Conservation (phyloP, 306 rosid genomes). For the Fragaria nilgerrensis region DNA sequence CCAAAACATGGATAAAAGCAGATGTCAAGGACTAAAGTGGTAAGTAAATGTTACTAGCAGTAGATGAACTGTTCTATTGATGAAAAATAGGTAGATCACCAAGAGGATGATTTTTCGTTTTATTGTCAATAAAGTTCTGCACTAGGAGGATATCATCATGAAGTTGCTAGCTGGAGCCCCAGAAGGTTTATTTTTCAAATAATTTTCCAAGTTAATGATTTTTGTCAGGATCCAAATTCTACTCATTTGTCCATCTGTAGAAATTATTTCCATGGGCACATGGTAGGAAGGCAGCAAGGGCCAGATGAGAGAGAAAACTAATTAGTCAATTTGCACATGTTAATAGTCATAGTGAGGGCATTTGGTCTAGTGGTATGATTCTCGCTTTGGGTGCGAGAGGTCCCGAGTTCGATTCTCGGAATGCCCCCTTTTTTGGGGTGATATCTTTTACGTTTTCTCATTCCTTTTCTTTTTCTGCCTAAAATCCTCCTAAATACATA, state of each 20-base stretch:
- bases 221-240: not conserved
- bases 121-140: not conserved
- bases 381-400: constrained; percentile 65
- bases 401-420: constrained; percentile 46
- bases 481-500: not conserved
- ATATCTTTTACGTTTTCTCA: too few relatives aligned
- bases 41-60: not conserved
- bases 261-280: not conserved
- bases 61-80: not conserved
- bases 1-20: not conserved
- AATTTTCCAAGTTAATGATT: not conserved
- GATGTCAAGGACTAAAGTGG: not conserved
- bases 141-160: constrained; percentile 14
- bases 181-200: not conserved
- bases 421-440: constrained; percentile 3
- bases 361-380: constrained; percentile 54
- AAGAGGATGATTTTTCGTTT: not conserved
- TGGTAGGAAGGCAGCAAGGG: not conserved
- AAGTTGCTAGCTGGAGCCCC: not conserved
- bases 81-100: not conserved
- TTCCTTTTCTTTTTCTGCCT: not conserved
- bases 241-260: not conserved
- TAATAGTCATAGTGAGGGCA: not conserved
- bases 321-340: not conserved
- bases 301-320: not conserved